These are phyloP conservation scores for Cyberlindnera veronae DNA, from an alignment of 805 yeast genomes.

Conservation along the genomic window DNA sequence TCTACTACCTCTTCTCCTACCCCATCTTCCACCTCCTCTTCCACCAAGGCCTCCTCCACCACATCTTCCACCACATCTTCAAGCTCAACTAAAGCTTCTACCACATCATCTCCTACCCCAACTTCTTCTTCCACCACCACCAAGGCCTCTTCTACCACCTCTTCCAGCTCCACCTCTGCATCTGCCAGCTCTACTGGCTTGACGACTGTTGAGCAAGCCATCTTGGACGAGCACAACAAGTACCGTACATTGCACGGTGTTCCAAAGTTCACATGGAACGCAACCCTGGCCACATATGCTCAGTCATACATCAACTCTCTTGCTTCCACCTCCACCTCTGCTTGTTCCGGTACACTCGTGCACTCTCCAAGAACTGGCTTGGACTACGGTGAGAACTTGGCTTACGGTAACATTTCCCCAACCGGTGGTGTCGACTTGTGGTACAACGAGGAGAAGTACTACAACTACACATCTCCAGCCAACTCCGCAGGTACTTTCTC, in stretches of 20 bases:
- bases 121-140: slow-evolving; percentile 16
- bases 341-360: slow-evolving; percentile 56
- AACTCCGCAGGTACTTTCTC: slow-evolving; percentile 39
- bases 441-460: slow-evolving; percentile 62
- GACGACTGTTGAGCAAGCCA: slow-evolving; percentile 33
- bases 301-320: slow-evolving; percentile 42
- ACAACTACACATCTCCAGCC: slow-evolving; percentile 48
- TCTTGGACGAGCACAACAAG: slow-evolving; percentile 48
- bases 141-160: slow-evolving; percentile 16
- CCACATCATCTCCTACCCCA: slow-evolving; percentile 11
- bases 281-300: slow-evolving; percentile 45
- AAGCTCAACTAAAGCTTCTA: slow-evolving; percentile 7
- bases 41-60: slow-evolving; percentile 9
- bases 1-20: slow-evolving; percentile 7
- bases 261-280: slow-evolving; percentile 46
- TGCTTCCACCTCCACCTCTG: slow-evolving; percentile 38
- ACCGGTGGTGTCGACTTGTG: slow-evolving; percentile 58
- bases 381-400: slow-evolving; percentile 71
- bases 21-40: slow-evolving; percentile 9
- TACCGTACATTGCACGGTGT: slow-evolving; percentile 47
- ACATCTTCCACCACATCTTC: slow-evolving; percentile 13
- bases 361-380: slow-evolving; percentile 55
- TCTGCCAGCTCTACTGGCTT: slow-evolving; percentile 21
- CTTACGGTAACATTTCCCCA: slow-evolving; percentile 50
- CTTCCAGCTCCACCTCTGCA: slow-evolving; percentile 18